Percentiles rank a stretch among this genome's conserved stretches.
phyloP scores from a whole-genome alignment of 2,329 filamentous ascomycete species.

The Colletotrichum melonis region DNA sequence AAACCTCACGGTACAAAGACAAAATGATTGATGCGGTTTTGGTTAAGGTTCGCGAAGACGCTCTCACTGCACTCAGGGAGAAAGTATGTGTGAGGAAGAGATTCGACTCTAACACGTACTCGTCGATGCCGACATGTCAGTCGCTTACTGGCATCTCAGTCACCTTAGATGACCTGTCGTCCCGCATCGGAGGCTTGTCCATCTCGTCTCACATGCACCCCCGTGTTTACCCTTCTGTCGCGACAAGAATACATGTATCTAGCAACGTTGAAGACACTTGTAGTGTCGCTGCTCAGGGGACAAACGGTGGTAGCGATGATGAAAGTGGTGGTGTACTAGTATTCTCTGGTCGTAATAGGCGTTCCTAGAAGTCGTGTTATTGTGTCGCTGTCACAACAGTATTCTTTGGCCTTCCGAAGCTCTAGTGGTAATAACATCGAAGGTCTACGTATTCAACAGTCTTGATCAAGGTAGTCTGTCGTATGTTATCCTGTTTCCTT shows the following conservation, averaged over 20 bases:
- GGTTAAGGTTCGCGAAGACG: constrained; percentile 3
- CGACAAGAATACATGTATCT: background rate
- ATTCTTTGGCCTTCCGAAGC: too few relatives aligned
- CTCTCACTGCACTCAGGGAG: constrained; percentile 11
- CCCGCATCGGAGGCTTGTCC: background rate
- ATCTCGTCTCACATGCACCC: background rate
- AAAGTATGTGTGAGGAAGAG: constrained; percentile 19
- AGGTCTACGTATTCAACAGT: too few relatives aligned
- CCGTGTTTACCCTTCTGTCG: background rate
- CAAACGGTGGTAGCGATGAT: background rate
- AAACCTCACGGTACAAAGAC: background rate
- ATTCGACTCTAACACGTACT: constrained; percentile 16
- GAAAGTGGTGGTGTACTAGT: background rate
- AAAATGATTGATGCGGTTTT: constrained; percentile 11
- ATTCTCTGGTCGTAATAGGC: background rate
- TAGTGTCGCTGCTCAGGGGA: background rate
- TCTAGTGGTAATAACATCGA: too few relatives aligned
- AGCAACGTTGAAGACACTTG: background rate
- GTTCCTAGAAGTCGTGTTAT: background rate
- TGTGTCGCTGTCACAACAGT: too few relatives aligned
- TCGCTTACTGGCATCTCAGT: background rate
- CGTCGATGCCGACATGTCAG: background rate
- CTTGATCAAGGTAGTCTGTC: too few relatives aligned
- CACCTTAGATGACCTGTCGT: background rate
- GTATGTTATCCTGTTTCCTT: too few relatives aligned